Evolutionary conservation across 495 filamentous ascomycete species (phyloP), one percentile per base, ranked within the genome.

Genomic region (Aspergillus ellipticus): DNA sequence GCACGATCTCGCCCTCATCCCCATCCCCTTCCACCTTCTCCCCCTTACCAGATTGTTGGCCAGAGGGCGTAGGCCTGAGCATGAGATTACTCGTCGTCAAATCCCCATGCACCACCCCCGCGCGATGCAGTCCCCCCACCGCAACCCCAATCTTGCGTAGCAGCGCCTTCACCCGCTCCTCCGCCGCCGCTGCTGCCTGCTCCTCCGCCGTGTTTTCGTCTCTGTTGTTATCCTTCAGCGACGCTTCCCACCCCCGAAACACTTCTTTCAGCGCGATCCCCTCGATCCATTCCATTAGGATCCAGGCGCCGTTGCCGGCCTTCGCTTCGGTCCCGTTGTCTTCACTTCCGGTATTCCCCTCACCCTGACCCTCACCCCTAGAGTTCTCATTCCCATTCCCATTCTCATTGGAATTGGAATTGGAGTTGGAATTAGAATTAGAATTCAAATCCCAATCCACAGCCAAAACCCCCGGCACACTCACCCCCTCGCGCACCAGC

Each of bases 11-110:
- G 9, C 90, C 93, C 13, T 76, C 57, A 2, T 55, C 55, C 9
- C 59, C 79, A 16, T 79, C 71, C 6, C 56, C 59, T 10, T 58
- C 67, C 26, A 59, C 66, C 6, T 13, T 21, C 0, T 29, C 13
- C 45, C 11, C 4, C 45, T 16, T n/a, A n/a, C n/a, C n/a, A n/a
- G n/a, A n/a, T n/a, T n/a, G n/a, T n/a, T n/a, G n/a, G n/a, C n/a
- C n/a, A n/a, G n/a, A n/a, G n/a, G n/a, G 33, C 51, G 37, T 42
- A 37, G 58, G 56, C 52, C 86, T 68, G 46, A 99, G 69, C 85
- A 99, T 97, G 71, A 99, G 75, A 74, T 98, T 98, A 73, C 92
- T 97, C 54, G 93, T 98, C 55, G 95, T 98, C 75, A 98, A 73
- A 74, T 98, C 94, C 42, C 94, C 94, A 77, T 98, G 94, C 47